A percentile compares a stretch with the other conserved stretches of the same genome.
These are phyloP conservation scores for Pyrenula aspistea DNA, from an alignment of 495 filamentous ascomycete species.

Conservation along the genomic window DNA sequence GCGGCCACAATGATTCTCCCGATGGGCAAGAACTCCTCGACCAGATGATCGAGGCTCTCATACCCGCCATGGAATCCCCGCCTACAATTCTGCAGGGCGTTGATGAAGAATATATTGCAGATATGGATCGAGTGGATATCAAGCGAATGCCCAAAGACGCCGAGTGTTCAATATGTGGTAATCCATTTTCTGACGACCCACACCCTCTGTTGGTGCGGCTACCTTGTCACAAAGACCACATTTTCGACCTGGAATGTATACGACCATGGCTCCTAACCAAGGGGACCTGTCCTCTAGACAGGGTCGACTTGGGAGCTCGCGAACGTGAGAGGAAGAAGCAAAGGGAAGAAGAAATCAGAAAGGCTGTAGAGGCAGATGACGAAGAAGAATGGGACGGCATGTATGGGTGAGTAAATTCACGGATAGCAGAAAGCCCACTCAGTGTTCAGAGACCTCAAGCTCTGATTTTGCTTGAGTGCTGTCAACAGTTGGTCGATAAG, in stretches of 20 bases:
- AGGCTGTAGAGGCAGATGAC: conserved; percentile 45
- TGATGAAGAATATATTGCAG: conserved; percentile 48
- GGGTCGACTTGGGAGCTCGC: conserved; percentile 66
- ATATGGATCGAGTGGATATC: conserved; percentile 68
- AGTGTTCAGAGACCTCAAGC: no score
- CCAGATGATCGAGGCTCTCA: conserved; percentile 48
- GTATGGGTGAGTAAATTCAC: conserved; percentile 63
- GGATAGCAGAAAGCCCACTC: no score
- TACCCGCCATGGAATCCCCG: conserved; percentile 51
- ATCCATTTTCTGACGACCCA: conserved; percentile 63
- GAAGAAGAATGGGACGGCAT: conserved; percentile 61
- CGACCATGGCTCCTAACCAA: conserved; percentile 81
- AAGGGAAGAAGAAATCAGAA: conserved; percentile 34
- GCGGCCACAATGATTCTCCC: conserved; percentile 9
- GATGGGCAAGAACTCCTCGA: conserved; percentile 32
- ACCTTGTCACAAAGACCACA: conserved; percentile 69
- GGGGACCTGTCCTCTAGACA: conserved; percentile 79
- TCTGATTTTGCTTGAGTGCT: no score
- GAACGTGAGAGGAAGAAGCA: conserved; percentile 56
- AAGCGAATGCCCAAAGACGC: conserved; percentile 53
- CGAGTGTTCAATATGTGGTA: conserved; percentile 76
- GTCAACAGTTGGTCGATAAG: no score
- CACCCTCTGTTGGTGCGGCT: conserved; percentile 79
- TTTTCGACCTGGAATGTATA: conserved; percentile 93
- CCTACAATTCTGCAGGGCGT: conserved; percentile 63